phyloP scores from a whole-genome alignment of 345 rosid species.

The Bruguiera parviflora region DNA sequence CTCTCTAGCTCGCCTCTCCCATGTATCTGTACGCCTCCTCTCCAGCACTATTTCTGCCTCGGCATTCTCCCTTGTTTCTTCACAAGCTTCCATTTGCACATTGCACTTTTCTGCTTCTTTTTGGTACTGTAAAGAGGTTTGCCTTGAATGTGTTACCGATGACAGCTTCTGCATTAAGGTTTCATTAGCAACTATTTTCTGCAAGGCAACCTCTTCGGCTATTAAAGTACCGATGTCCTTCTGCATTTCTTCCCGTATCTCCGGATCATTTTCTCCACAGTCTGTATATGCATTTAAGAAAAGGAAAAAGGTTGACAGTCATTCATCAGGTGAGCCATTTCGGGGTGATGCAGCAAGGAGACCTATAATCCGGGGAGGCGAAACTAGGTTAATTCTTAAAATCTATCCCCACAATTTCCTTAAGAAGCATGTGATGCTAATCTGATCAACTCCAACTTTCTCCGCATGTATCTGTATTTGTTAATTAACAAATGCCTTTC shows the following conservation, averaged over 20 bases:
- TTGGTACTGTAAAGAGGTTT: slow-evolving; percentile 25
- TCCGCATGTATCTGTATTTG: too few relatives aligned
- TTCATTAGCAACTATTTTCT: slow-evolving; percentile 34
- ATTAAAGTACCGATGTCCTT: slow-evolving; percentile 29
- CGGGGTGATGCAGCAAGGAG: too few relatives aligned
- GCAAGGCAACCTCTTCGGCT: slow-evolving; percentile 38
- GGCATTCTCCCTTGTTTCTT: slow-evolving; percentile 40
- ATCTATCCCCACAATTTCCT: too few relatives aligned
- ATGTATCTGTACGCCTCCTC: slow-evolving; percentile 25
- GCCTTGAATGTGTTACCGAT: slow-evolving; percentile 18
- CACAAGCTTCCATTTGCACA: slow-evolving; percentile 35
- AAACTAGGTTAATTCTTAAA: too few relatives aligned
- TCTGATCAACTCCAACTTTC: too few relatives aligned
- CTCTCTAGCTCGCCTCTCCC: slow-evolving; percentile 43
- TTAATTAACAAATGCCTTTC: too few relatives aligned
- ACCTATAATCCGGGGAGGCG: too few relatives aligned
- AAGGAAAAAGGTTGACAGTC: background rate
- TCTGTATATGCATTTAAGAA: slow-evolving; percentile 20
- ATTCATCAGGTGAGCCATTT: too few relatives aligned
- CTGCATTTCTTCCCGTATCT: slow-evolving; percentile 35
- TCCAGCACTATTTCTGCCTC: slow-evolving; percentile 35
- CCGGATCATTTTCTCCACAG: slow-evolving; percentile 33
- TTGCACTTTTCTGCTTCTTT: slow-evolving; percentile 48
- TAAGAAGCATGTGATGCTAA: too few relatives aligned
- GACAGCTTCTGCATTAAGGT: slow-evolving; percentile 23